phyloP scores from a whole-genome alignment of 1,284 basidiomycete species.

The Phlebopus sp. region DNA sequence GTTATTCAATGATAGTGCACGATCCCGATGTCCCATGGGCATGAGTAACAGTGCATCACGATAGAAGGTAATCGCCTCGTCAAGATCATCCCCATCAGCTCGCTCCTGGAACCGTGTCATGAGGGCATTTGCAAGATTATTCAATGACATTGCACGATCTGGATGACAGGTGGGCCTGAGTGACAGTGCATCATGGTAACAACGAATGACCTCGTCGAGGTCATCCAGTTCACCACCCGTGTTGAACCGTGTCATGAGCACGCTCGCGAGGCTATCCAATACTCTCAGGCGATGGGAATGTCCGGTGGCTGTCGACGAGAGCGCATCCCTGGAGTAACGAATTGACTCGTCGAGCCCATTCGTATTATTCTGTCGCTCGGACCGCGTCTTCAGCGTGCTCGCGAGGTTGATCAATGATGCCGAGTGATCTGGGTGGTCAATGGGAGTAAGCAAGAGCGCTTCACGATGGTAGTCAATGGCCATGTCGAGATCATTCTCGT shows the following conservation, averaged over 20 bases:
- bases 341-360: background rate
- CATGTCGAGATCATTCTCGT: background rate
- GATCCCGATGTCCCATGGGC: background rate
- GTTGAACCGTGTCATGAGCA: background rate
- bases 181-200: background rate
- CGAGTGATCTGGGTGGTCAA: background rate
- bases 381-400: background rate
- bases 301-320: background rate
- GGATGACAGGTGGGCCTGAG: background rate
- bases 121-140: background rate
- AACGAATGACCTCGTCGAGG: background rate
- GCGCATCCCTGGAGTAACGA: background rate
- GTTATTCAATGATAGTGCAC: slow-evolving; percentile 1
- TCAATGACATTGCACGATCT: background rate
- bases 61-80: background rate
- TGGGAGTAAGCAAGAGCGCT: background rate
- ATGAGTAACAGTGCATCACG: too few relatives aligned
- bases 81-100: background rate
- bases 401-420: background rate
- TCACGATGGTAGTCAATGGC: background rate
- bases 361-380: background rate
- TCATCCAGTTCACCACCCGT: slow-evolving; percentile 2
- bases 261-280: background rate
- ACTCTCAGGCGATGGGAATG: background rate
- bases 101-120: background rate